Evolutionary conservation across 2,329 filamentous ascomycete genomes (phyloP), one percentile per base, ranked within the genome.

Genomic region (Mycogone perniciosa): DNA sequence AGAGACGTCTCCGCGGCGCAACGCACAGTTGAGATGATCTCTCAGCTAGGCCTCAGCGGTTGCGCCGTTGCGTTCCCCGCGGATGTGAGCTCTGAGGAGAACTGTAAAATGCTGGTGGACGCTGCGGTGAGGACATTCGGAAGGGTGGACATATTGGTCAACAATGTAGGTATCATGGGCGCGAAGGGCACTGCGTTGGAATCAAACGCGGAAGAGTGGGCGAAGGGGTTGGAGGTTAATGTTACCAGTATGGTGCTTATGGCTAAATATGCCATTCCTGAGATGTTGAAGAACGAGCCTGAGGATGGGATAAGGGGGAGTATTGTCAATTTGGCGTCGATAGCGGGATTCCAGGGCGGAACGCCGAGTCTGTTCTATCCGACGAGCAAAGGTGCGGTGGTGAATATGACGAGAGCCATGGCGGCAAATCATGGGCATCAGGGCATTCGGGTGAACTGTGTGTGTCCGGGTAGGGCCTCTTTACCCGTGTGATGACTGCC

Each of bases 241-340:
- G 79, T 86, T 4, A 75, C 74, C 4, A 82, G 77, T 57, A 86
- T 86, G 82, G 76, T 85, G 31, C 69, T 77, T 49, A 85, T 86
- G 80, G 69, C 71, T 13, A 83, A 84, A 58, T 76, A 79, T 56
- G 75, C 75, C 0, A 76, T 86, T 31, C 82, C 82, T 0, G 75
- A 68, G 3, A 86, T 86, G 82, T 55, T 57, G 27, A 71, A 69
- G 50, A 83, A 84, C 49, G 66, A 72, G 9, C 50, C 52, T 30
- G 52, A 42, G 11, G 53, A 54, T 10, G 69, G 69, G 0, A 59
- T 67, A 48, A 68, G 71, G 49, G 78, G 79, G 6, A 71, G 65
- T 38, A 79, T 84, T 52, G 70, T 85, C 57, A 86, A 86, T 59
- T 80, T 86, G 71, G 77, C 77, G 2, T 79, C 73, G 43, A 81